Evolutionary conservation across 805 yeast species (phyloP), one percentile per base, ranked within the genome.

Genomic region (Lachancea sp.): DNA sequence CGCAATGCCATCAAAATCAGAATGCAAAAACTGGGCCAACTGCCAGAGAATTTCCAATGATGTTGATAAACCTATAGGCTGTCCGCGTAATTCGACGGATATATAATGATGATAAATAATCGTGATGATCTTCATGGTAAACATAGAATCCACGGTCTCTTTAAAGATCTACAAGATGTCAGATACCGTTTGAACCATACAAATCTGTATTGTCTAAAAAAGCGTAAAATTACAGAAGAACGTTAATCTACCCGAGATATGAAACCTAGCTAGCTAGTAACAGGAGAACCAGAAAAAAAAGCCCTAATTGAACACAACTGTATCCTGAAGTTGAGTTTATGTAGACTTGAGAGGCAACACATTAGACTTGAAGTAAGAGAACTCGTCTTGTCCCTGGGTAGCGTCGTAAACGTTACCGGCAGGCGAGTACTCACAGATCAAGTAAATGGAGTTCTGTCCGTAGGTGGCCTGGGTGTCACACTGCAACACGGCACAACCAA

Each of bases 1-100:
- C 81, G 97, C 67, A 87, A 89, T 60, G 98, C 99, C 6, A 96
- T 93, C 41, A 89, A 89, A 67, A 82, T 93, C 35, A 81, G 99
- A 72, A 81, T 93, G 86, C 86, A 82, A 54, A 83, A 85, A 61
- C 69, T 86, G 36, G 89, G 89, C 3, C 71, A 78, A 48, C 56
- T 75, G 43, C 67, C 69, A 36, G 47, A 58, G 22, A 58, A 50
- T 33, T 68, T 67, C 42, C 52, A 54, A 27, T 68, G 42, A 52
- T 16, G 16, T n/a, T n/a, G n/a, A n/a, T n/a, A n/a, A n/a, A n/a
- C n/a, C n/a, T n/a, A n/a, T n/a, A n/a, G n/a, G n/a, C n/a, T n/a
- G n/a, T n/a, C n/a, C n/a, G n/a, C n/a, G n/a, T n/a, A n/a, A n/a
- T n/a, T n/a, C n/a, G n/a, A n/a, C n/a, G n/a, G n/a, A 6, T 22